Percentiles rank a stretch among this genome's conserved stretches.
Evolutionary conservation across 1,284 basidiomycete species (phyloP).

Genomic region (Cutaneotrichosporon sp.): DNA sequence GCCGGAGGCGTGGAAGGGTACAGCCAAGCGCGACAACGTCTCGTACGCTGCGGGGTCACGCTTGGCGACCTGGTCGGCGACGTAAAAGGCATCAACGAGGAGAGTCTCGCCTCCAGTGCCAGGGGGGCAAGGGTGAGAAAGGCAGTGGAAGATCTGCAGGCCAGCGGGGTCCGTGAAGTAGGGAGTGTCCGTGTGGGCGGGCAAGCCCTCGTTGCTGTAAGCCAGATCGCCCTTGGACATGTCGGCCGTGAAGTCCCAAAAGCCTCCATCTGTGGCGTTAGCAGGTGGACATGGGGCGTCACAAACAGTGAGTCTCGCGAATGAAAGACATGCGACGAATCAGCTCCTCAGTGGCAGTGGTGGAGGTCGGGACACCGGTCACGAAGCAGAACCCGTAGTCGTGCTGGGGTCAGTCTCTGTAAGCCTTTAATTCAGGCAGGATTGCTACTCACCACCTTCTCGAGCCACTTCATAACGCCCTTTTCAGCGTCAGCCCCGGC

Average conservation of each 20-base stretch:
- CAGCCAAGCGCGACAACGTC: slow-evolving; percentile 67
- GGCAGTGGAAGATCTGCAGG: slow-evolving; percentile 90
- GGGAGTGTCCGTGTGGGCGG: slow-evolving; percentile 93
- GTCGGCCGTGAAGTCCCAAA: slow-evolving; percentile 97
- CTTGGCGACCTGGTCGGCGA: slow-evolving; percentile 74
- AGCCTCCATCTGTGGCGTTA: slow-evolving; percentile 69
- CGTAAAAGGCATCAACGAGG: slow-evolving; percentile 93
- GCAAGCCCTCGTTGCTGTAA: slow-evolving; percentile 84
- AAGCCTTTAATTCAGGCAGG: neutral
- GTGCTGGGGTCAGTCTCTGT: slow-evolving; percentile 58
- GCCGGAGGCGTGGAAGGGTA: slow-evolving; percentile 87
- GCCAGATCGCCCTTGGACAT: slow-evolving; percentile 84
- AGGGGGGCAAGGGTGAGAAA: slow-evolving; percentile 69
- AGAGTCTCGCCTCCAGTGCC: slow-evolving; percentile 84
- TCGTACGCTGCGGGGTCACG: slow-evolving; percentile 72
- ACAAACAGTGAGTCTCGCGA: slow-evolving; percentile 86
- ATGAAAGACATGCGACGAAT: slow-evolving; percentile 80
- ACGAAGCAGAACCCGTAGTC: slow-evolving; percentile 89
- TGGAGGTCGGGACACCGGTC: slow-evolving; percentile 73
- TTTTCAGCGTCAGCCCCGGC: slow-evolving; percentile 52
- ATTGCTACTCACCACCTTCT: slow-evolving; percentile 67
- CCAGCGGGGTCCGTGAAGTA: slow-evolving; percentile 94
- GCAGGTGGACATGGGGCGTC: neutral
- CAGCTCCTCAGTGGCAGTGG: slow-evolving; percentile 81
- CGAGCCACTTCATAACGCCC: slow-evolving; percentile 78